Conservation (phyloP, 345 rosid species). For the Heritiera fomes region DNA sequence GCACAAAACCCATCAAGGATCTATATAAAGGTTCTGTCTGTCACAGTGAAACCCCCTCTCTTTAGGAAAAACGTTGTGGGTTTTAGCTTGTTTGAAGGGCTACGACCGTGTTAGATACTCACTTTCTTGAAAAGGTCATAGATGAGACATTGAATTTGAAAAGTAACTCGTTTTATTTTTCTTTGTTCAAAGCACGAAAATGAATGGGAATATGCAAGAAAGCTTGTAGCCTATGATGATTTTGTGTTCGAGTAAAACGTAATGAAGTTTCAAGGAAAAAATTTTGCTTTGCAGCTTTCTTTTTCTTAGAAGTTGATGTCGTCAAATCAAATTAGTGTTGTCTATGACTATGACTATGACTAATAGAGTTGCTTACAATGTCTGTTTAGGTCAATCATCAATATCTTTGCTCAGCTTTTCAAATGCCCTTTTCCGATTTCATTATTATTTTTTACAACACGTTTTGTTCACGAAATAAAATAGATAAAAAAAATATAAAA, state of each 20-base stretch:
- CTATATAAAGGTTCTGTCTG: slow-evolving; percentile 18
- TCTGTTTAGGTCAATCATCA: no score
- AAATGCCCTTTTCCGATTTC: no score
- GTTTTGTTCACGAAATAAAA: no score
- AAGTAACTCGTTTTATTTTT: not conserved
- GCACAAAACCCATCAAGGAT: slow-evolving; percentile 32
- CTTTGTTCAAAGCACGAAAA: not conserved
- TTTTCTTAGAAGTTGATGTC: no score
- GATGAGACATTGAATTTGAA: not conserved
- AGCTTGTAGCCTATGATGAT: not conserved
- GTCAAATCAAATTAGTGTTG: no score
- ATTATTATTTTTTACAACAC: no score
- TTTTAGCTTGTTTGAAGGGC: slow-evolving; percentile 33
- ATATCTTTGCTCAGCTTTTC: no score
- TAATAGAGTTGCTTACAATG: no score
- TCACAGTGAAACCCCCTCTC: not conserved
- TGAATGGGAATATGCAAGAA: not conserved
- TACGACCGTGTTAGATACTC: not conserved
- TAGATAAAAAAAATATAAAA: no score
- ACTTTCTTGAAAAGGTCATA: no score
- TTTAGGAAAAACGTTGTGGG: not conserved
- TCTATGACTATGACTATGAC: no score
- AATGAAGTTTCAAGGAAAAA: not conserved
- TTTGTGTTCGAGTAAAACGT: not conserved
- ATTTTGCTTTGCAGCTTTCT: not conserved